Percentiles rank a stretch among this genome's conserved stretches.
phyloP scores from a whole-genome alignment of 768 basidiomycete species.

The Clitopilus passeckerianus region DNA sequence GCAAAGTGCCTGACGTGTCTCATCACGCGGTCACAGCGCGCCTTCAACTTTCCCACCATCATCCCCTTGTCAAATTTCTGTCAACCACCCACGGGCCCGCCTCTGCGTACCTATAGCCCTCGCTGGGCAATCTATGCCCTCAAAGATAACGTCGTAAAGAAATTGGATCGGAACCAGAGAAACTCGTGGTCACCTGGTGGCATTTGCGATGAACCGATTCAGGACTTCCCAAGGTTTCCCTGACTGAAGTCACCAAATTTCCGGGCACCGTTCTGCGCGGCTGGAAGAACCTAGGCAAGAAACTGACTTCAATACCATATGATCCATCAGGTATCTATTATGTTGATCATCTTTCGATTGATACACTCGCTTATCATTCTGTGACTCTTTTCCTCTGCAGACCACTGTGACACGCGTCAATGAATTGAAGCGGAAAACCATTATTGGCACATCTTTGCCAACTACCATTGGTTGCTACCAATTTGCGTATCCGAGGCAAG shows the following conservation, averaged over 20 bases:
- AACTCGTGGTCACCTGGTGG: too few relatives aligned
- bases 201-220: too few relatives aligned
- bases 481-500: too few relatives aligned
- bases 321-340: background rate
- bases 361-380: background rate
- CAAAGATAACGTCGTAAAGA: too few relatives aligned
- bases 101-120: too few relatives aligned
- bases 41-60: background rate
- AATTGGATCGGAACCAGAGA: too few relatives aligned
- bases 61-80: background rate
- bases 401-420: background rate
- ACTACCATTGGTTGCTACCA: background rate
- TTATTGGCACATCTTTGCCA: background rate
- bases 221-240: too few relatives aligned
- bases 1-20: background rate
- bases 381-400: background rate
- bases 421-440: background rate
- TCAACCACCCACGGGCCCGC: background rate
- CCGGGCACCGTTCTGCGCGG: too few relatives aligned
- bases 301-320: too few relatives aligned
- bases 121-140: too few relatives aligned
- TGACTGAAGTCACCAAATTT: too few relatives aligned
- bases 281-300: too few relatives aligned
- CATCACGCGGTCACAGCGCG: background rate
- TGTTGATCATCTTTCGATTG: background rate